Conservation (phyloP, 768 basidiomycete species). For the Sporobolomyces phaffii region DNA sequence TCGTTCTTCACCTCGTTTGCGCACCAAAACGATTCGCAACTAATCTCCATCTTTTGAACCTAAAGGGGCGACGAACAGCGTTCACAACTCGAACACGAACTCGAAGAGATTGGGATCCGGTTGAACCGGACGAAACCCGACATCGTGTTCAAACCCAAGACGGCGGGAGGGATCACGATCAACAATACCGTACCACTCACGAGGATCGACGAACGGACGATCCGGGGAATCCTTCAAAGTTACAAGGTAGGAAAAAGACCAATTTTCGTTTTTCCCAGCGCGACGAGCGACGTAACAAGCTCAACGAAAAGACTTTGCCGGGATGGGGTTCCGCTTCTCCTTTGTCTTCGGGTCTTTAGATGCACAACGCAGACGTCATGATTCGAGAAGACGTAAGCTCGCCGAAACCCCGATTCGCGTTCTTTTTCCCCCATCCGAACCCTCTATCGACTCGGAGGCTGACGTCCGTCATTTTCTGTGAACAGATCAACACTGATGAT, state of each 20-base stretch:
- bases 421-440: neutral
- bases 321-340: too few species aligned
- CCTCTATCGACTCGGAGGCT: too few species aligned
- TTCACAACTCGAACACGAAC: slow-evolving; percentile 76
- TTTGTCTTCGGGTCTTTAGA: too few species aligned
- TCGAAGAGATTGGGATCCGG: slow-evolving; percentile 94
- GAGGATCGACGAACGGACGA: slow-evolving; percentile 88
- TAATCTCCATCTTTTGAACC: too few species aligned
- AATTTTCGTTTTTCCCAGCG: too few species aligned
- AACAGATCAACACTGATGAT: slow-evolving; percentile 85
- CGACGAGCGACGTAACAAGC: too few species aligned
- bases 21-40: too few species aligned
- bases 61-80: slow-evolving; percentile 74
- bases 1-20: neutral
- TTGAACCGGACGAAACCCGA: slow-evolving; percentile 86
- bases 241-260: too few species aligned
- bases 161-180: slow-evolving; percentile 51
- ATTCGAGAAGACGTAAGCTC: slow-evolving; percentile 87
- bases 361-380: slow-evolving; percentile 81
- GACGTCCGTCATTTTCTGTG: too few species aligned
- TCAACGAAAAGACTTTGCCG: too few species aligned
- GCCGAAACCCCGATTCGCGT: slow-evolving; percentile 15
- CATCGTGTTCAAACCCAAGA: slow-evolving; percentile 81
- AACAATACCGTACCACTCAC: slow-evolving; percentile 91
- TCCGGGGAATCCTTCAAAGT: slow-evolving; percentile 84